Base-by-base conservation (phyloP, 2,329 filamentous ascomycete species). In the Penicillium sp. region DNA sequence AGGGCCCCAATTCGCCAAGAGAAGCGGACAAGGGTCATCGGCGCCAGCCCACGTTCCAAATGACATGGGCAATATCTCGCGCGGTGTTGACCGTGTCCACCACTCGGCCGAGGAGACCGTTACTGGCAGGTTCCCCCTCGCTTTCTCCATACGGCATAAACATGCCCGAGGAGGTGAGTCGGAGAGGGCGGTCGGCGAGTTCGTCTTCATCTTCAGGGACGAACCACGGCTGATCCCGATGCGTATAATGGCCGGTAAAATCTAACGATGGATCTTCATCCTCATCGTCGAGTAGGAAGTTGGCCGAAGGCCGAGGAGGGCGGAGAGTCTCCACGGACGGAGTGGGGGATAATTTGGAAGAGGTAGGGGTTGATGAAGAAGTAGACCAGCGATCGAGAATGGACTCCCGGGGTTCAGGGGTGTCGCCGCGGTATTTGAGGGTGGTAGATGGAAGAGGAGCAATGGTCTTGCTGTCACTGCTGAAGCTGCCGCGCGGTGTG, bases 381-480 rank as follows among this genome's bases (percentile, higher is more conserved):
- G 33, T 28, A 8, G 72, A 69, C 69, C 72, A 74, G 24, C 71
- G 70, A 56, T 70, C 72, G 26, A 79, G 65, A 53, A 72, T 64
- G 47, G 74, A 66, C 60, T 65, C 66, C 1, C 74, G 76, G 38
- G 81, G 79, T 53, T 94, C 91, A 0, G 90, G 88, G 0, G 89
- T 90, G 66, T 95, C 92, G 53, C 89, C 89, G 44, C 90, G 85
- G 69, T 91, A 94, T 72, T 97, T 97, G 53, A 95, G 83, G 0
- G 91, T 96, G 1, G 93, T 97, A 0, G 92, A 91, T 3, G 92
- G 93, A 9, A 97, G 82, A 78, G 91, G 95, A 8, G 92, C 92
- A 70, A 97, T 97, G 1, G 89, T 96, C 76, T 91, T 94, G 76
- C 89, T 91, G 65, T 93, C 90, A 45, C 79, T 79, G 64, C 78